Base-by-base conservation (phyloP, 202 grass and related monocot species). In the Cymbopogon flexuosus region DNA sequence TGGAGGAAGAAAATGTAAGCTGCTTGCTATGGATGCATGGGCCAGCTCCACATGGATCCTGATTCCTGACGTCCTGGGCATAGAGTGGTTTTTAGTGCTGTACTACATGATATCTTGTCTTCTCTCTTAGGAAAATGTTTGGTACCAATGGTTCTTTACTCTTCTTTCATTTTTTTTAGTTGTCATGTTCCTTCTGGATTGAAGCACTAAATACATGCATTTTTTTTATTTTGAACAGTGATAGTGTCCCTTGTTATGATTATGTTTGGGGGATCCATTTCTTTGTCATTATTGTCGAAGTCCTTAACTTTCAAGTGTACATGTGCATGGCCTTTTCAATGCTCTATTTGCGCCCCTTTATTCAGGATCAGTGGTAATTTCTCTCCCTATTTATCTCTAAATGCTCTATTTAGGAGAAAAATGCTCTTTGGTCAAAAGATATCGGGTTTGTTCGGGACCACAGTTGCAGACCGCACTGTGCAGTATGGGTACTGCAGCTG, bases 281-380 rank as follows among this genome's bases (percentile, higher is more conserved):
- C 11, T 57, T 79, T 80, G 42, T 60, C 13, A 57, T 30, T 71
- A 67, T 54, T 81, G 7, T 39, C 75, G 65, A 84, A 52, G 72
- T 86, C 95, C 95, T 98, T 98, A 94, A 93, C 86, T 85, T 85
- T 75, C 30, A 66, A 81, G 11, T 76, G 64, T 94, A 98, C 95
- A 98, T 88, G 95, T 98, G 3, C 95, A 98, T 86, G 95, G 95
- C 31, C 88, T 98, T 79, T 98, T 98, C 90, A 98, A 98, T 82
- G 90, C 92, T 70, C 84, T 98, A 79, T 77, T 98, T 74, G 95
- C 92, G 15, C 92, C 95, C 42, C 90, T 98, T 65, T 98, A 98
- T 83, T 91, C 95, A 22, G 95, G 95, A 93, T 84, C 90, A 80
- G 86, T 89, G 92, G 95, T 98, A 93, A 89, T 23, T 77, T n/a